phyloP scores from a whole-genome alignment of 805 yeast genomes.

The Saccharomycopsis fodiens region DNA sequence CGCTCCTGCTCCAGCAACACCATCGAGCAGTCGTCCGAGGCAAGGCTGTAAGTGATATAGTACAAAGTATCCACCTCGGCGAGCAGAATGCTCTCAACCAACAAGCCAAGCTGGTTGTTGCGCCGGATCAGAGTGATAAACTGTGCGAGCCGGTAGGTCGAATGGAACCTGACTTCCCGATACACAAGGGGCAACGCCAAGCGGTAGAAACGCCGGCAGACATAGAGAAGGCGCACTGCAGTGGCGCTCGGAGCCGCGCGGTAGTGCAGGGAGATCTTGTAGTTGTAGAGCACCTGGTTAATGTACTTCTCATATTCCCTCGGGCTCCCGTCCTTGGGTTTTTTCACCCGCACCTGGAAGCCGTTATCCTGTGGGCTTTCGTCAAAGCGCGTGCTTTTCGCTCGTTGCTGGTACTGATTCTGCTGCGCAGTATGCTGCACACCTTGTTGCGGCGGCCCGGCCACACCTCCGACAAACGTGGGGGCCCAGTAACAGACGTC shows the following conservation, averaged over 20 bases:
- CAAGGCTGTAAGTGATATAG: conserved; percentile 4
- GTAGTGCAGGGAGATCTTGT: conserved; percentile 13
- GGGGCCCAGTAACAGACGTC: conserved; percentile 4
- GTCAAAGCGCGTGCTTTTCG: conserved; percentile 6
- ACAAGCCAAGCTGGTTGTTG: conserved; percentile 45
- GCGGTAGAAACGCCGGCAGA: conserved; percentile 42
- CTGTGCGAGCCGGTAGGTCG: conserved; percentile 77
- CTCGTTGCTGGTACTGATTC: neutral
- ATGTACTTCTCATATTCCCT: conserved; percentile 6
- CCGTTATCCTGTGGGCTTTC: neutral
- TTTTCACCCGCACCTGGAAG: neutral
- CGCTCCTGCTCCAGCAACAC: conserved; percentile 16
- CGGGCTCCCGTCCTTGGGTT: neutral
- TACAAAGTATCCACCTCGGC: conserved; percentile 32
- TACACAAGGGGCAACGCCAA: conserved; percentile 52
- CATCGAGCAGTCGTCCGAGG: conserved; percentile 8
- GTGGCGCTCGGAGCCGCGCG: conserved; percentile 25
- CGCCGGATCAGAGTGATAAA: conserved; percentile 61
- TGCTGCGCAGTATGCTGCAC: neutral
- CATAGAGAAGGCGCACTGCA: conserved; percentile 40
- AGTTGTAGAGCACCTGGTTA: conserved; percentile 15
- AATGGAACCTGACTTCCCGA: conserved; percentile 44
- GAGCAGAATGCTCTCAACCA: conserved; percentile 52
- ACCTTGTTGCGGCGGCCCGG: neutral
- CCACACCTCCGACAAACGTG: neutral